A percentile compares a stretch with the other conserved stretches of the same genome.
phyloP scores from a whole-genome alignment of 768 basidiomycete species.

The Amanita molliuscula region DNA sequence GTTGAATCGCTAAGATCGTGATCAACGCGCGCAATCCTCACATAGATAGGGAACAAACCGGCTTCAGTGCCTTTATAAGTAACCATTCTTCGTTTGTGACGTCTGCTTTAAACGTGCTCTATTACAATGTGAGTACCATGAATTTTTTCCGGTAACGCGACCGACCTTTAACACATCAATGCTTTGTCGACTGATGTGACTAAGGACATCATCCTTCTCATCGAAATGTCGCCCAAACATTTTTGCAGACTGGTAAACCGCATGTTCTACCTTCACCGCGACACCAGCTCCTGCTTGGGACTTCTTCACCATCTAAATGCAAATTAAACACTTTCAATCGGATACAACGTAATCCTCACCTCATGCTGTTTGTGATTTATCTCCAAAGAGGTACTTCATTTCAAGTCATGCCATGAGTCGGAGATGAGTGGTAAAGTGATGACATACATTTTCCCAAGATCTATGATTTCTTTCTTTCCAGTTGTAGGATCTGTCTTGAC shows the following conservation, averaged over 20 bases:
- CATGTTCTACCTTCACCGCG: constrained; percentile 97
- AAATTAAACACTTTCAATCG: neutral
- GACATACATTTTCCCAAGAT: constrained; percentile 88
- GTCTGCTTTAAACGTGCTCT: constrained; percentile 83
- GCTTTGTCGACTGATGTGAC: constrained; percentile 82
- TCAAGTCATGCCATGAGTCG: constrained; percentile 5
- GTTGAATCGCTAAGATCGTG: constrained; percentile 19
- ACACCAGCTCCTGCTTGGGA: constrained; percentile 93
- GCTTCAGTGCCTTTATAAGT: constrained; percentile 81
- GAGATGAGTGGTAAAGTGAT: neutral
- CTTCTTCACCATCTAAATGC: constrained; percentile 74
- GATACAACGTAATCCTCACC: constrained; percentile 26
- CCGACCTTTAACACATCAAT: constrained; percentile 91
- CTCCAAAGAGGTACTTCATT: constrained; percentile 79
- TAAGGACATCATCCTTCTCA: constrained; percentile 90
- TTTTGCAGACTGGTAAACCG: constrained; percentile 89
- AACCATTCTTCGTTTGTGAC: constrained; percentile 89
- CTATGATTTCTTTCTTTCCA: constrained; percentile 83
- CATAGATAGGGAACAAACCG: constrained; percentile 32
- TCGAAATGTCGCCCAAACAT: constrained; percentile 95
- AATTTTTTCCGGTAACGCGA: constrained; percentile 1
- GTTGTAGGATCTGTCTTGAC: constrained; percentile 85
- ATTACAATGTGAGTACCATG: constrained; percentile 4
- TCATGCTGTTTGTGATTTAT: constrained; percentile 92
- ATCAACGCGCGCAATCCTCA: neutral